Evolutionary conservation across 768 basidiomycete species (phyloP).

Genomic region (Pleurotus tuber-regium): DNA sequence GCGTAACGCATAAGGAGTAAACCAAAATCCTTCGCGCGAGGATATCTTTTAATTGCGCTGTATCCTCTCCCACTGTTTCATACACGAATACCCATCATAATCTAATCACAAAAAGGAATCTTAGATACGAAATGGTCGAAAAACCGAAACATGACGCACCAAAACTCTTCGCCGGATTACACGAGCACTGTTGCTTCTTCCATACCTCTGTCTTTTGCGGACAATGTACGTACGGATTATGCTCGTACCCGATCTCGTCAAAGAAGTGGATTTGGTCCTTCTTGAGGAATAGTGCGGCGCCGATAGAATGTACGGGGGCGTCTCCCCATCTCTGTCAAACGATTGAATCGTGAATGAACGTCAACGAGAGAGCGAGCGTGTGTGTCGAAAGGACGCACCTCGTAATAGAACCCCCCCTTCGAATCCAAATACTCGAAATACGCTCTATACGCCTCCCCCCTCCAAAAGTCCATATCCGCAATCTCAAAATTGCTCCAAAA

Average conservation of each 20-base stretch:
- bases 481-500: constrained; percentile 96
- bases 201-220: constrained; percentile 51
- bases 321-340: constrained; percentile 79
- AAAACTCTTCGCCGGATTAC: constrained; percentile 69
- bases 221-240: constrained; percentile 80
- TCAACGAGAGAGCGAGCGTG: background rate
- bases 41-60: background rate
- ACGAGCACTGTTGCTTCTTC: constrained; percentile 63
- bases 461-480: constrained; percentile 86
- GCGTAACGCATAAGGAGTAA: too few relatives aligned
- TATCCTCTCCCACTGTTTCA: constrained; percentile 35
- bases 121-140: too few relatives aligned
- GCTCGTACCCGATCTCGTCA: constrained; percentile 79
- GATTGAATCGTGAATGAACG: constrained; percentile 29
- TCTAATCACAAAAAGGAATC: too few relatives aligned
- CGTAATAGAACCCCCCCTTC: constrained; percentile 89
- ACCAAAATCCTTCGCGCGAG: background rate
- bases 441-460: constrained; percentile 75
- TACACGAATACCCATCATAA: constrained; percentile 42
- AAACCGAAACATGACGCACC: constrained; percentile 39
- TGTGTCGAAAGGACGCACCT: constrained; percentile 44
- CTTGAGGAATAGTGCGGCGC: constrained; percentile 69
- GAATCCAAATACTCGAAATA: constrained; percentile 83
- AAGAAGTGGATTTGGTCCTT: constrained; percentile 83
- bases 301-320: constrained; percentile 84